phyloP scores from a whole-genome alignment of 2,329 filamentous ascomycete species.

The Drechslerella coelobrocha region DNA sequence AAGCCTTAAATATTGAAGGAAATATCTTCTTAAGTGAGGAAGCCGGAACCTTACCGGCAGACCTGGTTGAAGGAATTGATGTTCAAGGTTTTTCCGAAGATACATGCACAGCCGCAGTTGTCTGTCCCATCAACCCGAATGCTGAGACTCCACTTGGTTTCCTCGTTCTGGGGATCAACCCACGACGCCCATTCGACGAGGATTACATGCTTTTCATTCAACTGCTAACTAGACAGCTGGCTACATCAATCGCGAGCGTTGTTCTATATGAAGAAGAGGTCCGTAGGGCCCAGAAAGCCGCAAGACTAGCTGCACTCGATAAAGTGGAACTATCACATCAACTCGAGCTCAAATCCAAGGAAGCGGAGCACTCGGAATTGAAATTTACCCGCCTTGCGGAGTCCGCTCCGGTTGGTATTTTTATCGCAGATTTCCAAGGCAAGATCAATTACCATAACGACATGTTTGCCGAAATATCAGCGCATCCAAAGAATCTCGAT shows the following conservation, averaged over 20 bases:
- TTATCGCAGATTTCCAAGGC: slow-evolving; percentile 76
- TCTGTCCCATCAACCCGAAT: slow-evolving; percentile 80
- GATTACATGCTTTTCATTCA: slow-evolving; percentile 81
- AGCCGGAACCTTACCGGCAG: slow-evolving; percentile 69
- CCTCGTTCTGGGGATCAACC: slow-evolving; percentile 78
- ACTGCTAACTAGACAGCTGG: slow-evolving; percentile 62
- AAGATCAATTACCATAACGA: slow-evolving; percentile 81
- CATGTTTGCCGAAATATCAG: slow-evolving; percentile 66
- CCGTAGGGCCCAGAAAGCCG: slow-evolving; percentile 73
- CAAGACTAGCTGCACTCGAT: slow-evolving; percentile 76
- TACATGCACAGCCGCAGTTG: slow-evolving; percentile 72
- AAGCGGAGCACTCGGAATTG: slow-evolving; percentile 68
- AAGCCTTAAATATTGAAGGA: slow-evolving; percentile 72
- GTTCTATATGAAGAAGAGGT: slow-evolving; percentile 86
- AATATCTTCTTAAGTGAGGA: slow-evolving; percentile 74
- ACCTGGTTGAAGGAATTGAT: slow-evolving; percentile 71
- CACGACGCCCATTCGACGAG: slow-evolving; percentile 77
- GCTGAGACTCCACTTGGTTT: slow-evolving; percentile 78
- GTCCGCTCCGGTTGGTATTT: slow-evolving; percentile 82
- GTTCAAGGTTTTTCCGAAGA: slow-evolving; percentile 72
- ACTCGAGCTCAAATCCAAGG: slow-evolving; percentile 68
- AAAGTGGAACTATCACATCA: slow-evolving; percentile 79
- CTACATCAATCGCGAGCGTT: slow-evolving; percentile 80
- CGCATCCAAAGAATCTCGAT: slow-evolving; percentile 30
- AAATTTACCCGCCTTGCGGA: slow-evolving; percentile 85